A percentile compares a stretch with the other conserved stretches of the same genome.
These are phyloP conservation scores for Ophiostoma angusticollis DNA, from an alignment of 2,329 filamentous ascomycete genomes.

Conservation along the genomic window DNA sequence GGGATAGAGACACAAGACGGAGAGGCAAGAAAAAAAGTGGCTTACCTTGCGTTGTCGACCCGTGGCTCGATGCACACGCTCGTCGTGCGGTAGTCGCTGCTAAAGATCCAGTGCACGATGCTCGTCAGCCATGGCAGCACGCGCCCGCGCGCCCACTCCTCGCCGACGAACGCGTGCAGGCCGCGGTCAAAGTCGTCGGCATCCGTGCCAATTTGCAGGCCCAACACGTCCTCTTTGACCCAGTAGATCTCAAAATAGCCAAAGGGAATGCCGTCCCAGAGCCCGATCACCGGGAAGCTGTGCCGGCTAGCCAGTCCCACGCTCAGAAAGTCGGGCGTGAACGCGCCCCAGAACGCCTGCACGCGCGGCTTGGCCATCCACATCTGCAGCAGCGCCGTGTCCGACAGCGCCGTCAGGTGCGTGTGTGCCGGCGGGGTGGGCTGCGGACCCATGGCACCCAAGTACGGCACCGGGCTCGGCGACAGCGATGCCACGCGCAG, in stretches of 20 bases:
- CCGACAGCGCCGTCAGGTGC: conserved; percentile 33
- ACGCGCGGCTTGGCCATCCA: conserved; percentile 89
- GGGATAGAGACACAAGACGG: not conserved
- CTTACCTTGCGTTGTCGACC: conserved; percentile 79
- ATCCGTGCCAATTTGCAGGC: conserved; percentile 44
- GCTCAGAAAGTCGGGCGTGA: conserved; percentile 53
- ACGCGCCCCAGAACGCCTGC: conserved; percentile 68
- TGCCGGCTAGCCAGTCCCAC: conserved; percentile 53
- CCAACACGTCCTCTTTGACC: conserved; percentile 83
- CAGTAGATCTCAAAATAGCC: conserved; percentile 98
- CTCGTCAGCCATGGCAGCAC: conserved; percentile 74
- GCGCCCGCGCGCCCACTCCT: conserved; percentile 79
- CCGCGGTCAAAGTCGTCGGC: conserved; percentile 77
- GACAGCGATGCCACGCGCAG: conserved; percentile 73
- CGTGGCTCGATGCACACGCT: conserved; percentile 77
- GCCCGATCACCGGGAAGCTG: conserved; percentile 80
- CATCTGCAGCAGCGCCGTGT: conserved; percentile 53
- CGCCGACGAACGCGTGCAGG: conserved; percentile 77
- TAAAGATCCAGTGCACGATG: conserved; percentile 74
- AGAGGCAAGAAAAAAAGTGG: not conserved
- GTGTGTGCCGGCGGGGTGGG: conserved; percentile 19
- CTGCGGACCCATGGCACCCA: conserved; percentile 40
- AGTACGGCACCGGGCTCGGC: conserved; percentile 47
- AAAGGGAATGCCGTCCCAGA: conserved; percentile 91
- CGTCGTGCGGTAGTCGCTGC: conserved; percentile 68